Evolutionary conservation across 495 filamentous ascomycete species (phyloP), one percentile per base, ranked within the genome.

Genomic region (Xylaria intraflava): DNA sequence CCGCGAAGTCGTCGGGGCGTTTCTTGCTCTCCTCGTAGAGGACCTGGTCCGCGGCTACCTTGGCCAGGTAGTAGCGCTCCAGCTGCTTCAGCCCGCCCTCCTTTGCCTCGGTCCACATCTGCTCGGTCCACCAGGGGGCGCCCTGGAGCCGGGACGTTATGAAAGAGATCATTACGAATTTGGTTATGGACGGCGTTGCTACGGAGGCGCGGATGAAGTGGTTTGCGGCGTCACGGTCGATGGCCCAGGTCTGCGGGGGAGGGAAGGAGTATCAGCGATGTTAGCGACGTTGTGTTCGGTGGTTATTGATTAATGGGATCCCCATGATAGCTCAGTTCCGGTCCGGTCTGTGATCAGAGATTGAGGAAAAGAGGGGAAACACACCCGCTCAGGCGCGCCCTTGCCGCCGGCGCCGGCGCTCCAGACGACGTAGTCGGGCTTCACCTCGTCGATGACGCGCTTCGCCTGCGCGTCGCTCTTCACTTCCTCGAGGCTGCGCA

Each of bases 391-490:
- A 0, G 83, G 68, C 4, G 81, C 85, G 33, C 88, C 88, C 69
- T 88, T 88, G 7, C 88, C 88, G 31, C 86, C 88, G 20, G 88
- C 88, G 22, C 83, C 87, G 31, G 89, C 89, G 61, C 83, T 82
- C 83, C 83, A 95, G 42, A 92, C 78, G 9, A 94, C 83, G 65
- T 85, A 90, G 55, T 88, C 81, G 0, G 83, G 78, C 36, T 74
- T 74, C 2, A 78, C 77, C 30, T 77, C 64, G 14, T 85, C 78
- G 24, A 89, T 60, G 57, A 89, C 73, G 50, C 67, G 68, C 59
- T 80, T 71, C 1, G 85, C 87, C 58, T 88, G 79, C 3, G 61
- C 69, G 5, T 81, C 74, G 31, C 69, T 82, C 57, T 82, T 83
- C 14, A 89, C 72, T 1, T 55, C 52, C 22, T 90, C 86, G 3